Percentiles rank a stretch among this genome's conserved stretches.
Conservation (phyloP, 1,139 yeast species). For the Kodamaea suecica region DNA sequence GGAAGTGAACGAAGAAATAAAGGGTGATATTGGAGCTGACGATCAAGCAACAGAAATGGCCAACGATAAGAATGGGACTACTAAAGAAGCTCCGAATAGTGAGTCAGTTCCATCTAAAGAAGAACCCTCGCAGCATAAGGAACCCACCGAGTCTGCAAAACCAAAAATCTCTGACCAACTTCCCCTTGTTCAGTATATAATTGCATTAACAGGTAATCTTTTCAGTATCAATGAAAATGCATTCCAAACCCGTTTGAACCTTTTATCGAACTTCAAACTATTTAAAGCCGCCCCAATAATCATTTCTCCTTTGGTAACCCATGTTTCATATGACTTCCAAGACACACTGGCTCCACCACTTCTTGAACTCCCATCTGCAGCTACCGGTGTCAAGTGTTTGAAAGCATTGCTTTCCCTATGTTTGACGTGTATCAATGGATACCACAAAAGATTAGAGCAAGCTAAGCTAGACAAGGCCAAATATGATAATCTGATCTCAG, state of each 20-base stretch:
- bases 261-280: slow-evolving; percentile 39
- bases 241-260: slow-evolving; percentile 41
- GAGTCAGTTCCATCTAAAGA: too few relatives aligned
- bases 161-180: slow-evolving; percentile 9
- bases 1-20: not conserved
- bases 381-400: slow-evolving; percentile 33
- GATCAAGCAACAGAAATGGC: slow-evolving; percentile 1
- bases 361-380: slow-evolving; percentile 28
- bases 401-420: slow-evolving; percentile 36
- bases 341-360: slow-evolving; percentile 32
- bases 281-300: slow-evolving; percentile 30
- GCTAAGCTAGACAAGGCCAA: slow-evolving; percentile 33
- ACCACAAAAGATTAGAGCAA: slow-evolving; percentile 43
- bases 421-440: slow-evolving; percentile 43
- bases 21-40: slow-evolving; percentile 1
- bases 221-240: slow-evolving; percentile 51
- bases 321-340: slow-evolving; percentile 41
- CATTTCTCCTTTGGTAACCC: slow-evolving; percentile 36
- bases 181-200: slow-evolving; percentile 37
- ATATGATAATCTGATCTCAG: too few relatives aligned
- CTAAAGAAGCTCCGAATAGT: not conserved
- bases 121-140: too few relatives aligned
- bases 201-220: slow-evolving; percentile 40
- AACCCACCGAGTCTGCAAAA: too few relatives aligned
- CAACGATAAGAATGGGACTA: not conserved